Evolutionary conservation across 2,329 filamentous ascomycete species (phyloP), one percentile per base, ranked within the genome.

Genomic region (Pestalotiopsis sp.): DNA sequence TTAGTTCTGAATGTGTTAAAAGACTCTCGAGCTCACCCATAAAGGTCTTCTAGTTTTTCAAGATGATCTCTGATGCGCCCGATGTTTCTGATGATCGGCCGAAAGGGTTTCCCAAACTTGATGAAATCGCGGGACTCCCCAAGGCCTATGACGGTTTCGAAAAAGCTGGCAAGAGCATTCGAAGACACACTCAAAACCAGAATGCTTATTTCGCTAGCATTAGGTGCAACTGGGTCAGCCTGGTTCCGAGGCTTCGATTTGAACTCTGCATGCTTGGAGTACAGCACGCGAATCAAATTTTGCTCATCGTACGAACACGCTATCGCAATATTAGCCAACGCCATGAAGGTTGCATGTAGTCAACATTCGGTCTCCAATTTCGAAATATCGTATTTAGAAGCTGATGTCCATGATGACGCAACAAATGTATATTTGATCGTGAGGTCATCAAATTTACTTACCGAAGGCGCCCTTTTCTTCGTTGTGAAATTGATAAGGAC

Each of bases 401-500:
- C 7, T 41, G 2, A 1, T 41, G 14, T 12, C 40, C 14, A 41
- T 4, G 40, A 14, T 41, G 11, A 41, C 1, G 4, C 27, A 4
- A 6, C 1, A 31, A 6, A 31, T 31, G 4, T 31, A 4, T 31
- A 31, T 6, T 27, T 31, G 27, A 14, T 6, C 4, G 40, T 12
- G 40, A 41, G 40, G 14, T 45, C 3, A 45, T 45, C 11, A 17
- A 17, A 45, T 13, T 5, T 1, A 45, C 40, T 14, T 45, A 45
- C 40, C 2, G 12, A 45, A 45, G 1, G 12, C 2, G 12, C 40
- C 40, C 40, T 2, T 45, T 2, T 14, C 40, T 2, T 12, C 40
- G 1, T 31, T 12, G 3, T 45, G 40, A 0, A 1, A 2, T 45
- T 11, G 3, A 17, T 4, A 45, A 1, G 4, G 4, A 4, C 3